Evolutionary conservation across 106 monocot genomes (phyloP).

Genomic region (Amphibolis antarctica): DNA sequence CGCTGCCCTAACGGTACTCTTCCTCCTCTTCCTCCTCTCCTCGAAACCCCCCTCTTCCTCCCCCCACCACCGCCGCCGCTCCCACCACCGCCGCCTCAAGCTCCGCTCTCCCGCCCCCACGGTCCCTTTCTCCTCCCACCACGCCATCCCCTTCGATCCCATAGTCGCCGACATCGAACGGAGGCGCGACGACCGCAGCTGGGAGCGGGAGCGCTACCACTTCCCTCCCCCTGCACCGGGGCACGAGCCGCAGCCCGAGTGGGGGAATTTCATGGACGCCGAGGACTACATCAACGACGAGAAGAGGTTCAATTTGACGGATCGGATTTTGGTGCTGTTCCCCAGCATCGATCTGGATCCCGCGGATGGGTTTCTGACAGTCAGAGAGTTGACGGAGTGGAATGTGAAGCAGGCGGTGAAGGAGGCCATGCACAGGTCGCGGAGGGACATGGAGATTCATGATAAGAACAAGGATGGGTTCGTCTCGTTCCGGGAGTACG

Average conservation of each 20-base stretch:
- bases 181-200: slow-evolving; percentile 51
- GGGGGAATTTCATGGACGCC: slow-evolving; percentile 81
- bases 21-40: slow-evolving; percentile 31
- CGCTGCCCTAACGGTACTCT: slow-evolving; percentile 21
- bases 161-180: slow-evolving; percentile 55
- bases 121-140: neutral
- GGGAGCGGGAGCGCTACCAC: slow-evolving; percentile 44
- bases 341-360: slow-evolving; percentile 62
- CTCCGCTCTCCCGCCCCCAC: slow-evolving; percentile 17
- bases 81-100: slow-evolving; percentile 42
- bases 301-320: slow-evolving; percentile 65
- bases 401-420: slow-evolving; percentile 44
- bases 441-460: slow-evolving; percentile 66
- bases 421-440: slow-evolving; percentile 59
- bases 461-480: slow-evolving; percentile 79
- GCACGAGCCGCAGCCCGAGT: slow-evolving; percentile 66
- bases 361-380: slow-evolving; percentile 41
- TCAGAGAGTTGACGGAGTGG: slow-evolving; percentile 67
- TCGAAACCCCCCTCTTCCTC: slow-evolving; percentile 9
- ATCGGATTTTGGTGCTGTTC: slow-evolving; percentile 51
- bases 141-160: slow-evolving; percentile 63
- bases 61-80: slow-evolving; percentile 12
- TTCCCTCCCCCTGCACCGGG: slow-evolving; percentile 36
- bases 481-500: slow-evolving; percentile 61
- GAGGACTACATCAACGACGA: slow-evolving; percentile 90